phyloP scores from a whole-genome alignment of 805 yeast genomes.

The Groenewaldozyma tartarivorans region DNA sequence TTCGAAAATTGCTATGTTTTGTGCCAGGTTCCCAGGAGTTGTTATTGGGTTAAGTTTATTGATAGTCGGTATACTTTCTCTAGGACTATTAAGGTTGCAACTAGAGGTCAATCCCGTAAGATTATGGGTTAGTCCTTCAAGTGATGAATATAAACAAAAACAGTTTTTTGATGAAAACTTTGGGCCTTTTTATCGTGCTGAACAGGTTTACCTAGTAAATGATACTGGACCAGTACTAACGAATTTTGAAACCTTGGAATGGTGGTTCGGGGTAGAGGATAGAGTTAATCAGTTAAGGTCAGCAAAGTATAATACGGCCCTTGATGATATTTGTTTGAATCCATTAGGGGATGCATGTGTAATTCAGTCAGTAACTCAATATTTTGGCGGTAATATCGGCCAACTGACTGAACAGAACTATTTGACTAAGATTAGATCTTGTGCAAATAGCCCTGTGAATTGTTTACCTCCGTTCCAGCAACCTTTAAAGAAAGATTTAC shows the following conservation, averaged over 20 bases:
- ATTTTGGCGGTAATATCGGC: conserved; percentile 57
- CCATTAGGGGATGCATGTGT: conserved; percentile 73
- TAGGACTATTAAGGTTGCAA: conserved; percentile 42
- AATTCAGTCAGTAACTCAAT: conserved; percentile 81
- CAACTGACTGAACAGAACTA: conserved; percentile 45
- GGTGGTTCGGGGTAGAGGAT: conserved; percentile 84
- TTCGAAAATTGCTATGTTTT: conserved; percentile 42
- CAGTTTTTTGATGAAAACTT: conserved; percentile 64
- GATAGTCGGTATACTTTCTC: conserved; percentile 37
- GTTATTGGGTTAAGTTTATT: conserved; percentile 38
- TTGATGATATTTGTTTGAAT: conserved; percentile 69
- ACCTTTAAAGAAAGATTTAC: conserved; percentile 62
- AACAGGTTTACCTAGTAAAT: conserved; percentile 69
- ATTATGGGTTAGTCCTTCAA: conserved; percentile 80
- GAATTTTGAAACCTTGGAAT: conserved; percentile 52
- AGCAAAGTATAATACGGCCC: conserved; percentile 22
- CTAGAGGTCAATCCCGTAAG: conserved; percentile 74
- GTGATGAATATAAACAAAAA: conserved; percentile 61
- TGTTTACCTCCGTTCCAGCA: conserved; percentile 89
- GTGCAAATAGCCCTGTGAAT: conserved; percentile 75
- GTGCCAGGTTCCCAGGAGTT: conserved; percentile 51
- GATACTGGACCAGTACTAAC: conserved; percentile 59
- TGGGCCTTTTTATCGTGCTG: conserved; percentile 87
- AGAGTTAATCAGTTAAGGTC: conserved; percentile 34
- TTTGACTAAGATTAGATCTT: conserved; percentile 43